Evolutionary conservation across 1,139 yeast genomes (phyloP).

Genomic region (Saccharomyces hybrid): DNA sequence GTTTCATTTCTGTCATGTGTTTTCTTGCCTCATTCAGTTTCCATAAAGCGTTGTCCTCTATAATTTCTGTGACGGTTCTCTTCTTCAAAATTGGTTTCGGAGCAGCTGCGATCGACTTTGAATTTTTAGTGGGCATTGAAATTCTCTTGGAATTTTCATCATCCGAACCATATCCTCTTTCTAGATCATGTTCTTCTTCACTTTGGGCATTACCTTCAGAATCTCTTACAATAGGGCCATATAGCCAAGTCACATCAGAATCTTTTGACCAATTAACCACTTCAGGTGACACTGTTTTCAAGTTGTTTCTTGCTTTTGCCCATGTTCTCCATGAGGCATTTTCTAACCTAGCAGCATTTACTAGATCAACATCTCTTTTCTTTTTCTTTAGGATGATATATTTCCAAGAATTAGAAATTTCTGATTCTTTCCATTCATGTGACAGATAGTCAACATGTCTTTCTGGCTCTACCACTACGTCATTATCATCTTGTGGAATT

Average conservation of each 20-base stretch:
- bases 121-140: constrained; percentile 8
- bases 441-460: constrained; percentile 91
- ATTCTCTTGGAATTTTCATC: constrained; percentile 33
- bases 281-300: constrained; percentile 66
- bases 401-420: constrained; percentile 91
- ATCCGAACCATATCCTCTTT: constrained; percentile 36
- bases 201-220: constrained; percentile 13
- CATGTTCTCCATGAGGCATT: constrained; percentile 84
- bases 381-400: constrained; percentile 78
- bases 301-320: constrained; percentile 66
- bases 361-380: constrained; percentile 43
- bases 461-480: constrained; percentile 71
- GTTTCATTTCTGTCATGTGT: constrained; percentile 25
- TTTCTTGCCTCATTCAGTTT: constrained; percentile 32
- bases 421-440: constrained; percentile 92
- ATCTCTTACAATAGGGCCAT: constrained; percentile 48
- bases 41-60: constrained; percentile 33
- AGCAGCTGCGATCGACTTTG: constrained; percentile 12
- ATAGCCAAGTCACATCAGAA: constrained; percentile 74
- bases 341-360: constrained; percentile 58
- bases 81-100: constrained; percentile 75
- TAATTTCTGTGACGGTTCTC: constrained; percentile 68
- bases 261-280: constrained; percentile 74
- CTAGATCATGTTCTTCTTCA: constrained; percentile 5
- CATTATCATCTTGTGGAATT: constrained; percentile 77